phyloP scores from a whole-genome alignment of 495 filamentous ascomycete genomes.

The Pseudoneurospora amorphoporcata region DNA sequence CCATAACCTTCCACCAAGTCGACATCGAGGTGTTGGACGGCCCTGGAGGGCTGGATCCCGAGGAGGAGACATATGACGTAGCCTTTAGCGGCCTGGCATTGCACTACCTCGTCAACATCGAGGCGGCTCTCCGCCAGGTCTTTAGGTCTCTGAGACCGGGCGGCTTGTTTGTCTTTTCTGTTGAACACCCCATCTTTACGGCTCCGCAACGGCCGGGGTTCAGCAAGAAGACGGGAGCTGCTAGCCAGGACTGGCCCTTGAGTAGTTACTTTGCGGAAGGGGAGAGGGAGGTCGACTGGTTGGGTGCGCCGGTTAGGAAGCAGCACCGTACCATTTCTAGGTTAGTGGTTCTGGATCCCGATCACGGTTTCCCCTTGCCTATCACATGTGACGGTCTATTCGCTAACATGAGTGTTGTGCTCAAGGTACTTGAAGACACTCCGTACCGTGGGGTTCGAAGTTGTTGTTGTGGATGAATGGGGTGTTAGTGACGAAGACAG shows the following conservation, averaged over 20 bases:
- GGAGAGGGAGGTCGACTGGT: constrained; percentile 21
- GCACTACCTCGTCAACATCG: constrained; percentile 24
- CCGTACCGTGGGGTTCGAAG: neutral
- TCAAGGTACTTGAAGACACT: neutral
- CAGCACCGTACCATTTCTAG: constrained; percentile 23
- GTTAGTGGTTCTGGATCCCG: neutral
- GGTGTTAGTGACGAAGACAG: neutral
- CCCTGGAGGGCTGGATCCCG: constrained; percentile 4
- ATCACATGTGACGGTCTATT: neutral
- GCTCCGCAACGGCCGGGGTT: constrained; percentile 20
- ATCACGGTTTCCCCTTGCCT: too few relatives aligned
- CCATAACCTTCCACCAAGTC: constrained; percentile 17
- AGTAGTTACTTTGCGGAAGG: constrained; percentile 27
- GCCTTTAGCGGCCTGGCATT: constrained; percentile 28
- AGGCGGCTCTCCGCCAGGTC: neutral
- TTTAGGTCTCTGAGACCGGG: neutral
- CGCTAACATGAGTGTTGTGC: neutral
- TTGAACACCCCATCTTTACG: constrained; percentile 31
- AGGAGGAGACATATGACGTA: constrained; percentile 13
- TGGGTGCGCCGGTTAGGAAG: constrained; percentile 24
- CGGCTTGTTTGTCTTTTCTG: constrained; percentile 21
- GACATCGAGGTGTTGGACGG: constrained; percentile 16
- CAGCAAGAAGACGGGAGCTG: constrained; percentile 12
- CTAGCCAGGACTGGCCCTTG: constrained; percentile 21
- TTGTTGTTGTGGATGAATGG: neutral